Evolutionary conservation across 768 basidiomycete genomes (phyloP).

Genomic region (Coprinopsis marcescibilis): DNA sequence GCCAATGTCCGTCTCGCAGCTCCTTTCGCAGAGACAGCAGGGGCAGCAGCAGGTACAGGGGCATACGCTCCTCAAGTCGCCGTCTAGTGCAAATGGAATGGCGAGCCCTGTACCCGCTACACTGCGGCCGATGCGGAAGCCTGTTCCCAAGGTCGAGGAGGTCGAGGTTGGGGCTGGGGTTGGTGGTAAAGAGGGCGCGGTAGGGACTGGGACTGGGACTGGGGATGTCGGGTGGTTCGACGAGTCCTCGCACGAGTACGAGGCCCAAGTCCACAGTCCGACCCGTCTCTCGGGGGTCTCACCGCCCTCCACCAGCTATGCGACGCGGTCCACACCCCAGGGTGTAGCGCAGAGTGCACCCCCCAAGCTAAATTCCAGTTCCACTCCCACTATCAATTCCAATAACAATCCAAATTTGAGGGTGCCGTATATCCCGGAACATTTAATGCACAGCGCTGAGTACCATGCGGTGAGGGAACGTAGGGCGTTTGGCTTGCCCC

Average conservation of each 20-base stretch:
- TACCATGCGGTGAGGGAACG: constrained; percentile 41
- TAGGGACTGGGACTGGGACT: neutral
- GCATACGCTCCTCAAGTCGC: too few relatives aligned
- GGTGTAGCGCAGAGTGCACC: neutral
- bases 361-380: neutral
- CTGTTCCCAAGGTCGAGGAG: too few relatives aligned
- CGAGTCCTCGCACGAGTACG: constrained; percentile 4
- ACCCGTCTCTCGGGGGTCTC: too few relatives aligned
- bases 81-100: too few relatives aligned
- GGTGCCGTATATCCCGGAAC: too few relatives aligned
- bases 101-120: too few relatives aligned
- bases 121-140: too few relatives aligned
- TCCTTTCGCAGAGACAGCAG: neutral
- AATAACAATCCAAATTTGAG: constrained; percentile 6
- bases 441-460: too few relatives aligned
- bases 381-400: neutral
- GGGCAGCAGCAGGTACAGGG: too few relatives aligned
- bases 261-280: neutral
- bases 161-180: neutral
- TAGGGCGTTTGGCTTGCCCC: constrained; percentile 46
- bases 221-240: constrained; percentile 1
- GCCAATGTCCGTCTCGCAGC: neutral
- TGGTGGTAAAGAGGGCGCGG: neutral
- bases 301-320: too few relatives aligned
- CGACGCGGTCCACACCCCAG: too few relatives aligned